phyloP scores from a whole-genome alignment of 2,329 filamentous ascomycete genomes.

The Ophiocordyceps camponoti-rufipedis region DNA sequence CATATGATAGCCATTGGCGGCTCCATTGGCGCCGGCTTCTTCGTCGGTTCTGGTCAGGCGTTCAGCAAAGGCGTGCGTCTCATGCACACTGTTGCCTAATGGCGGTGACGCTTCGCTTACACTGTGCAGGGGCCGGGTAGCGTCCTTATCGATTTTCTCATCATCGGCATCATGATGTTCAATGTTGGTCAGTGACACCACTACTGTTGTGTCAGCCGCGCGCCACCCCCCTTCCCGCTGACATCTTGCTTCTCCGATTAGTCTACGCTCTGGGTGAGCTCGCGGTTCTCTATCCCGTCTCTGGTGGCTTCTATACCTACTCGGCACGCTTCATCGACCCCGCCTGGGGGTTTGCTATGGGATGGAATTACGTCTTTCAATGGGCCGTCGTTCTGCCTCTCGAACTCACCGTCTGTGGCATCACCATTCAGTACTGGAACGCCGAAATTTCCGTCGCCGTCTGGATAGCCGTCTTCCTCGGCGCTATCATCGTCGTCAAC shows the following conservation, averaged over 20 bases:
- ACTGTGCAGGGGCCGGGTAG: constrained; percentile 13
- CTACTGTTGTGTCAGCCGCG: too few species aligned
- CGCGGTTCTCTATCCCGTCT: constrained; percentile 38
- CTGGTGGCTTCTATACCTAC: constrained; percentile 41
- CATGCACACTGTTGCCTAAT: not conserved
- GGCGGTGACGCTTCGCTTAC: not conserved
- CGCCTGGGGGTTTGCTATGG: constrained; percentile 36
- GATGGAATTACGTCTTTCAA: constrained; percentile 30
- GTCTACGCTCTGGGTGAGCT: constrained; percentile 40
- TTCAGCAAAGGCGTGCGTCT: constrained; percentile 25
- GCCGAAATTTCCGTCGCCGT: constrained; percentile 22
- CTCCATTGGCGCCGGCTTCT: constrained; percentile 11
- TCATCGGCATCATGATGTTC: constrained; percentile 35
- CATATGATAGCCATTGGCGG: constrained; percentile 42
- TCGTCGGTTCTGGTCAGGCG: constrained; percentile 33
- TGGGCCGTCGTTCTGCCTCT: constrained; percentile 28
- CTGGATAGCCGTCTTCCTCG: constrained; percentile 32
- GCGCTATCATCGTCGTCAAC: constrained; percentile 27
- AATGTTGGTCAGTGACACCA: constrained; percentile 18
- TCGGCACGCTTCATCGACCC: constrained; percentile 40
- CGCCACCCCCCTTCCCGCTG: not conserved
- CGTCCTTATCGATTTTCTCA: constrained; percentile 22
- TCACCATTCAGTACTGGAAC: constrained; percentile 34
- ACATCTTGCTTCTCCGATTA: constrained; percentile 1
- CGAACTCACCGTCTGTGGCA: constrained; percentile 27